These are phyloP conservation scores for Pueraria montana DNA, from an alignment of 306 rosid genomes.

Conservation along the genomic window DNA sequence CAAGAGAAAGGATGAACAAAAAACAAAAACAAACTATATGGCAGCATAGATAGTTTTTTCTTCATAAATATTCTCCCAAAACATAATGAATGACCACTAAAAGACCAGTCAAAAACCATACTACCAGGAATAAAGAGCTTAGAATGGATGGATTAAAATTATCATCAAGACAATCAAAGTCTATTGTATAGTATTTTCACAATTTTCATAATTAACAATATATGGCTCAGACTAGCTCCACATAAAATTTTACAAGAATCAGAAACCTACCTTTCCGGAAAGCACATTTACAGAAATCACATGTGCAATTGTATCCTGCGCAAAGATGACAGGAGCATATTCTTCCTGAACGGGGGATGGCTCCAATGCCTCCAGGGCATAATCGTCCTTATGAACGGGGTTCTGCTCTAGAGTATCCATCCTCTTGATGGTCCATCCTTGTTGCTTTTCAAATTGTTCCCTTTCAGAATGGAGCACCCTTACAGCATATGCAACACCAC, in stretches of 20 bases:
- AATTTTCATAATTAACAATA: background rate
- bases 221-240: constrained; percentile 25
- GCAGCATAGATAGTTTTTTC: constrained; percentile 21
- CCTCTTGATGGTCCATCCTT: constrained; percentile 97
- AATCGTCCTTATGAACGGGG: constrained; percentile 79
- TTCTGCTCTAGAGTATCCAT: constrained; percentile 87
- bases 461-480: constrained; percentile 97
- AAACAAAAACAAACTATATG: background rate
- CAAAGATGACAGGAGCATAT: constrained; percentile 99
- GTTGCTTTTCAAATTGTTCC: constrained; percentile 95
- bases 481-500: constrained; percentile 99
- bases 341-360: constrained; percentile 84
- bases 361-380: constrained; percentile 76
- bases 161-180: constrained; percentile 11
- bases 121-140: constrained; percentile 1
- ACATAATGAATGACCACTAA: background rate
- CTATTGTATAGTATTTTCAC: constrained; percentile 18
- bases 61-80: background rate
- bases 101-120: constrained; percentile 6
- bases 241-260: constrained; percentile 30
- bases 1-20: background rate
- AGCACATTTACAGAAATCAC: constrained; percentile 89
- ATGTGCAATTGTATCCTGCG: constrained; percentile 94
- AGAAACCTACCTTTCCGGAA: constrained; percentile 78
- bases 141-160: constrained; percentile 15